These are phyloP conservation scores for Paxillus ammoniavirescens DNA, from an alignment of 768 basidiomycete genomes.

Conservation along the genomic window DNA sequence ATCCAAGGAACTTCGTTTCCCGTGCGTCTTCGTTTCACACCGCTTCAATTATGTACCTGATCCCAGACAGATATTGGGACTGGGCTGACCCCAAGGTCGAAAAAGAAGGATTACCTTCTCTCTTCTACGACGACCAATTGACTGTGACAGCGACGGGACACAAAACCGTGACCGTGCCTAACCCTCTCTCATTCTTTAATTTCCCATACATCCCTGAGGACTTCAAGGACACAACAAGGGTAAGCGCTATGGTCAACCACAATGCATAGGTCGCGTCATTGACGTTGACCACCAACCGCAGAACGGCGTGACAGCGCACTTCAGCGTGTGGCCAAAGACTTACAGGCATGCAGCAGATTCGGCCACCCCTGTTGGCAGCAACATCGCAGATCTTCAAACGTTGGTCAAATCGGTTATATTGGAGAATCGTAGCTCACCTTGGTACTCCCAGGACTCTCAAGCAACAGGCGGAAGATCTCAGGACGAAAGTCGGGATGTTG, in stretches of 20 bases:
- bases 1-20: constrained; percentile 27
- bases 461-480: constrained; percentile 5
- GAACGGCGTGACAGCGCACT: constrained; percentile 14
- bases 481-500: constrained; percentile 17
- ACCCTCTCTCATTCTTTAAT: constrained; percentile 18
- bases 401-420: neutral
- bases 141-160: constrained; percentile 5
- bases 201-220: constrained; percentile 19
- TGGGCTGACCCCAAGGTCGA: constrained; percentile 24
- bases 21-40: constrained; percentile 13
- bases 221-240: constrained; percentile 14
- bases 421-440: neutral
- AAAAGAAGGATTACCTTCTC: constrained; percentile 19
- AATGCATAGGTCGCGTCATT: neutral
- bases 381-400: constrained; percentile 12
- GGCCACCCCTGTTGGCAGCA: constrained; percentile 10
- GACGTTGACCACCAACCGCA: neutral
- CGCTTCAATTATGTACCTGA: neutral
- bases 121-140: constrained; percentile 17
- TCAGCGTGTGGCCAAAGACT: constrained; percentile 17
- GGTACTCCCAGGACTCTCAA: constrained; percentile 15
- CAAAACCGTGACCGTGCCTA: constrained; percentile 10
- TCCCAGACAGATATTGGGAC: constrained; percentile 25
- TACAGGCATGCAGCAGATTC: constrained; percentile 17
- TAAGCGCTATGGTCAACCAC: neutral